phyloP scores from a whole-genome alignment of 1,284 basidiomycete genomes.

The Papiliotrema terrestris region DNA sequence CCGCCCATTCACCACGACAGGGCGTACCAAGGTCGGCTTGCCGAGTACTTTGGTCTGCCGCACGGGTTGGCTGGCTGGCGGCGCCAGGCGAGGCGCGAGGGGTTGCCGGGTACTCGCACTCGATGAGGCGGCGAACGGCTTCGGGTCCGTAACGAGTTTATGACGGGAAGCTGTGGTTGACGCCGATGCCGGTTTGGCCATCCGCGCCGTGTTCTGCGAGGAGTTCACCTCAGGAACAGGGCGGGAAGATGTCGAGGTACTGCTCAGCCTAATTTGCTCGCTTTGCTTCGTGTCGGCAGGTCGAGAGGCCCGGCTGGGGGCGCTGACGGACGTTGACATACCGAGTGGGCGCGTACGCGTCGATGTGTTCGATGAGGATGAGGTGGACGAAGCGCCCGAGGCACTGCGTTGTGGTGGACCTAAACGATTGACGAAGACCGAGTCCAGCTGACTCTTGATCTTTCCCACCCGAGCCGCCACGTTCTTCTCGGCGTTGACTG shows the following conservation, averaged over 20 bases:
- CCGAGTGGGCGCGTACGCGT: neutral
- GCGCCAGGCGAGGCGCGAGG: too few relatives aligned
- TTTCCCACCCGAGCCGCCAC: conserved; percentile 10
- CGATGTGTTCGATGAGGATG: neutral
- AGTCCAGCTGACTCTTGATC: conserved; percentile 27
- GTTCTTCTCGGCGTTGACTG: conserved; percentile 1
- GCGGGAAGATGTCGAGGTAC: too few relatives aligned
- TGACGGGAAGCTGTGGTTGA: too few relatives aligned
- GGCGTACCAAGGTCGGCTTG: neutral
- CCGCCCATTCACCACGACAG: too few relatives aligned
- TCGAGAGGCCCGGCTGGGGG: neutral
- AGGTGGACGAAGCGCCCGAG: conserved; percentile 8
- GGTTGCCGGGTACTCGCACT: too few relatives aligned
- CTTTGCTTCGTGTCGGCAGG: too few relatives aligned
- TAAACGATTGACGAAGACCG: conserved; percentile 15
- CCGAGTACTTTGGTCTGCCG: neutral
- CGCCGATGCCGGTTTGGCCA: too few relatives aligned
- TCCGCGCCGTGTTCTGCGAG: too few relatives aligned
- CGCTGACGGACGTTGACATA: neutral
- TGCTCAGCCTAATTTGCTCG: too few relatives aligned
- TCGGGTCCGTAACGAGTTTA: too few relatives aligned
- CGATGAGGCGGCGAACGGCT: too few relatives aligned
- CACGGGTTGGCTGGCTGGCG: neutral
- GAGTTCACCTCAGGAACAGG: too few relatives aligned
- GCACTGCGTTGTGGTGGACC: conserved; percentile 21